Base-by-base conservation (phyloP, 225 moss, liverwort and hornwort species). In the Sphagnum contortum region DNA sequence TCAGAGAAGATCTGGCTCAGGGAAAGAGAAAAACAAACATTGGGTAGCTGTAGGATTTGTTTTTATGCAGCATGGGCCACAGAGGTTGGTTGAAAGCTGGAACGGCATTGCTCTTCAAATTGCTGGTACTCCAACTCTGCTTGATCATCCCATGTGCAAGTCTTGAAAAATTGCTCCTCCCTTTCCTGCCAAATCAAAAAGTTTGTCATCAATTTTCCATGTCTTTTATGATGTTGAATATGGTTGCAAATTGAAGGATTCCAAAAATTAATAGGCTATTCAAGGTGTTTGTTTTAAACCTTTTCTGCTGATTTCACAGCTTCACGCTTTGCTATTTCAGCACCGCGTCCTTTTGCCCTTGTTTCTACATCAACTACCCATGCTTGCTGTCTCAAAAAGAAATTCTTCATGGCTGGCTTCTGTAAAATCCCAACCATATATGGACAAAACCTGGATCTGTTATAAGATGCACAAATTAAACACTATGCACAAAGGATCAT, bases 381-480 rank as follows among this genome's bases (percentile, higher is more conserved):
- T 10, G 92, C 83, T 79, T 88, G 62, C 57, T 92, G 96, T 71
- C 92, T 84, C 3, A 46, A 50, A 65, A 96, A 90, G 9, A 96
- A 96, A 52, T 83, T 92, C 71, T 87, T 88, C 74, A 92, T 90
- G 7, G 87, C 81, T 48, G 80, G 77, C 55, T 92, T 92, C 92
- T 96, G 58, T 8, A 14, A 0, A 52, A 5, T 29, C 29, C 29
- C 29, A 29, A 29, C 29, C 29, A 29, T 29, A 29, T 29, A 29
- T 29, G 29, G 6, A 53, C 53, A 53, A 10, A 53, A 53, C 53
- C 6, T 10, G 6, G 6, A 6, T 53, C 10, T 14, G 61, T 8
- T 4, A 5, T 62, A n/a, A 2, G 3, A 4, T 58, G 58, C 58
- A 11, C 8, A 58, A 12, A 13, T 44, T 4, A 58, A 8, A 58